Conservation (phyloP, 2,329 filamentous ascomycete genomes). For the Colletotrichum acutatum region DNA sequence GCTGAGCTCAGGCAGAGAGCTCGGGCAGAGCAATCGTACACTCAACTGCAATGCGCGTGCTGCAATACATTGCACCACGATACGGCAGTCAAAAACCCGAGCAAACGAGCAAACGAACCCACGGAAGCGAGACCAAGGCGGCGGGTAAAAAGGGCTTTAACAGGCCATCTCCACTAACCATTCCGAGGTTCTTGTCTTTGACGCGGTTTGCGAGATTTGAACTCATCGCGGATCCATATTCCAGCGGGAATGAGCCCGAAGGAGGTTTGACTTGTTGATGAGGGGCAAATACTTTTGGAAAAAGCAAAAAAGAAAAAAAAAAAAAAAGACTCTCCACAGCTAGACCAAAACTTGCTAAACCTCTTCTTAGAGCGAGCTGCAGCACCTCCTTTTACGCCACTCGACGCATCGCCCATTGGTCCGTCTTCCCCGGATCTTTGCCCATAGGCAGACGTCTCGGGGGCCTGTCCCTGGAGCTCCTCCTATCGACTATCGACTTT, state of each 20-base stretch:
- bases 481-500: not conserved
- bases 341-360: conserved; percentile 9
- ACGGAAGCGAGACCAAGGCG: not conserved
- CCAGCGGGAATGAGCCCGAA: conserved; percentile 11
- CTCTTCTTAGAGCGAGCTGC: conserved; percentile 7
- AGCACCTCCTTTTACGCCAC: conserved; percentile 11
- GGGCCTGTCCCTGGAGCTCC: not conserved
- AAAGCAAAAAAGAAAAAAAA: not conserved
- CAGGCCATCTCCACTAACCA: conserved; percentile 7
- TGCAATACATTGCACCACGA: conserved; percentile 2
- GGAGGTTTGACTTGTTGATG: not conserved
- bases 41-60: not conserved
- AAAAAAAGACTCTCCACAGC: not conserved
- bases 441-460: conserved; percentile 3
- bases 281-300: not conserved
- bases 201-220: conserved; percentile 9
- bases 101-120: not conserved
- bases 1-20: no score
- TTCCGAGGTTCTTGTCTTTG: conserved; percentile 8
- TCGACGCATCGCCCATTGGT: conserved; percentile 15
- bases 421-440: conserved; percentile 26
- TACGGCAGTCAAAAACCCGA: not conserved
- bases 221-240: conserved; percentile 20
- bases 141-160: not conserved
- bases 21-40: not conserved